Evolutionary conservation across 371 early-diverging fungal genomes (phyloP).

Genomic region (Zancudomyces culisetae): DNA sequence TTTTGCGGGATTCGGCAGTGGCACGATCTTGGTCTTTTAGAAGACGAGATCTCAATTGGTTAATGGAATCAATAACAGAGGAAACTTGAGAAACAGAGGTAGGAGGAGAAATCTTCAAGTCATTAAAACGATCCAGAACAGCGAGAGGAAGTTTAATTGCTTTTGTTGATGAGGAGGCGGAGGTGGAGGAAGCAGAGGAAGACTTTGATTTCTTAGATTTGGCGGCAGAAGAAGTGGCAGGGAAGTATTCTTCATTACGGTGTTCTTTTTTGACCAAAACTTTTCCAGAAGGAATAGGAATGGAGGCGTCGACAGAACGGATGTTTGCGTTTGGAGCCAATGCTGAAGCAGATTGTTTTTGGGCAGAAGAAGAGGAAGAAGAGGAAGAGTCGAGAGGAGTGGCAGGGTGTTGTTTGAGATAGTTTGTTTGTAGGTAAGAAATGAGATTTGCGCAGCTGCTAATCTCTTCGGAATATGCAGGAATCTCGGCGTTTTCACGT

Average conservation of each 20-base stretch:
- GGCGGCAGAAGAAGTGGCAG: conserved; percentile 39
- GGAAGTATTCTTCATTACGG: conserved; percentile 52
- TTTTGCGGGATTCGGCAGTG: conserved; percentile 67
- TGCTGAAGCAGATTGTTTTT: conserved; percentile 4
- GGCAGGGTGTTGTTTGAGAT: no score
- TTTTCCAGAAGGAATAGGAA: conserved; percentile 37
- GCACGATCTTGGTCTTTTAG: conserved; percentile 52
- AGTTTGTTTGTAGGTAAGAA: conserved; percentile 37
- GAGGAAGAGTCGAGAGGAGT: no score
- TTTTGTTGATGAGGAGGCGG: conserved; percentile 1
- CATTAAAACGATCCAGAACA: conserved; percentile 59
- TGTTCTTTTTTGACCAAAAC: conserved; percentile 49
- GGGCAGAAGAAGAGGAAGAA: not conserved
- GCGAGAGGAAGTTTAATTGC: conserved; percentile 36
- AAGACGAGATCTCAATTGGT: conserved; percentile 47
- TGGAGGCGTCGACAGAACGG: conserved; percentile 25
- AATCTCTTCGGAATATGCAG: conserved; percentile 77
- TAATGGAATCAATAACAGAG: conserved; percentile 44
- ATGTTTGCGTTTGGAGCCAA: conserved; percentile 15
- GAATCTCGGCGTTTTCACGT: conserved; percentile 67
- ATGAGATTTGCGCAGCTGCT: conserved; percentile 55
- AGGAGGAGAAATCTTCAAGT: conserved; percentile 66
- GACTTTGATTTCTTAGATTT: conserved; percentile 16
- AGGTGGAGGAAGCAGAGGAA: not conserved
- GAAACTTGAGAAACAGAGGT: conserved; percentile 46